Evolutionary conservation across 31 red algal species (phyloP).

Genomic region (Asparagopsis taxiformis): DNA sequence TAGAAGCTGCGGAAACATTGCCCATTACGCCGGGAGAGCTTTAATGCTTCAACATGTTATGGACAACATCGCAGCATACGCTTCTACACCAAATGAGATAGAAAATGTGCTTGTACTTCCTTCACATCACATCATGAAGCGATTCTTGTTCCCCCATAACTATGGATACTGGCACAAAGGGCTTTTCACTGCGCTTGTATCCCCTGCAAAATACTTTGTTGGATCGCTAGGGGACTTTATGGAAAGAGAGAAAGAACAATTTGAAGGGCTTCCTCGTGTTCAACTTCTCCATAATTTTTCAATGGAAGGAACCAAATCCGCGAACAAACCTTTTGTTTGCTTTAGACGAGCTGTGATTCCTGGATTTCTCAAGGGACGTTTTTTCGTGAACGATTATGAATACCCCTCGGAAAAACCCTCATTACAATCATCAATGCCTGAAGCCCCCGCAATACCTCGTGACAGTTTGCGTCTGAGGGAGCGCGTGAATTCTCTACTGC

Average conservation of each 20-base stretch:
- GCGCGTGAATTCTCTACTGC: constrained; percentile 33
- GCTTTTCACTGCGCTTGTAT: too few species aligned
- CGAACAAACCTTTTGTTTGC: too few species aligned
- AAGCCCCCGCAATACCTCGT: constrained; percentile 46
- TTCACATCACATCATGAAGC: too few species aligned
- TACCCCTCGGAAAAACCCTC: constrained; percentile 69
- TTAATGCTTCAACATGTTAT: constrained; percentile 72
- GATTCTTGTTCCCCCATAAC: too few species aligned
- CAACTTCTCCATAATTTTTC: constrained; percentile 73
- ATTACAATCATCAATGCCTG: constrained; percentile 29
- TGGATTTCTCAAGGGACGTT: constrained; percentile 70
- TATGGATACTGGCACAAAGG: constrained; percentile 82
- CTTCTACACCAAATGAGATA: too few species aligned
- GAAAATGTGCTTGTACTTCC: too few species aligned
- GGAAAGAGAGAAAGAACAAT: constrained; percentile 29
- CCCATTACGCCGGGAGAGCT: constrained; percentile 73
- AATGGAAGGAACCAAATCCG: too few species aligned
- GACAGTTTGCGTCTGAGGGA: constrained; percentile 64
- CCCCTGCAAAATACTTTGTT: too few species aligned
- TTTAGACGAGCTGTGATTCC: constrained; percentile 71
- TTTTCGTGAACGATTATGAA: constrained; percentile 75
- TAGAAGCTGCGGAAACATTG: too few species aligned
- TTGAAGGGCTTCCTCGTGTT: constrained; percentile 25
- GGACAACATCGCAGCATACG: constrained; percentile 58
- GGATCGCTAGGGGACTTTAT: constrained; percentile 71